Percentiles rank a stretch among this genome's conserved stretches.
Evolutionary conservation across 495 filamentous ascomycete species (phyloP).

Genomic region (Penicillium malachiteum): DNA sequence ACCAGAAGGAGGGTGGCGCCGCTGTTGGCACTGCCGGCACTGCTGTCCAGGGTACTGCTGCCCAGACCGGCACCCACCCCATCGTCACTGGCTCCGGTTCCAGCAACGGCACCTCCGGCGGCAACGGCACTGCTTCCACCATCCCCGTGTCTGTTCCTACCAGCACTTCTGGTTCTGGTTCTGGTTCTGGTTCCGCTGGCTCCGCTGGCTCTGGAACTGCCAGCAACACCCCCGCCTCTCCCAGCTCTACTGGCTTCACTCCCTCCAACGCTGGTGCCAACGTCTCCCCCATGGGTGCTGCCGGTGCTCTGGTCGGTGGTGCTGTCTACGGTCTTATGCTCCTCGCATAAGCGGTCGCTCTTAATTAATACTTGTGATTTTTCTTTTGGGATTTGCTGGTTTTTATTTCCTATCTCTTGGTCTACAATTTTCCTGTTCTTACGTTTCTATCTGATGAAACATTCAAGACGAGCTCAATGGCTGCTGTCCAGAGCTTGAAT

Average conservation of each 20-base stretch:
- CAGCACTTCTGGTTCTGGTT: not conserved
- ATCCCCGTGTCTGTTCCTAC: conserved; percentile 3
- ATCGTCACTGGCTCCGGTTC: conserved; percentile 8
- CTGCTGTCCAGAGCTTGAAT: conserved; percentile 15
- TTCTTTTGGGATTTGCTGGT: conserved; percentile 7
- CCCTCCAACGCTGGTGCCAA: conserved; percentile 34
- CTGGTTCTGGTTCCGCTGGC: conserved; percentile 5
- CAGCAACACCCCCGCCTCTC: conserved; percentile 18
- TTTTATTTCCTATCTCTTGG: conserved; percentile 5
- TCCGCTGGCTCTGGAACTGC: conserved; percentile 15
- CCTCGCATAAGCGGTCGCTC: conserved; percentile 22
- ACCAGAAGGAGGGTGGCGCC: conserved; percentile 6
- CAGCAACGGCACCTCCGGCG: conserved; percentile 5
- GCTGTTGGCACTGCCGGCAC: conserved; percentile 8
- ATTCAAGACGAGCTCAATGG: conserved; percentile 3
- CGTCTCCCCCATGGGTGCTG: conserved; percentile 23
- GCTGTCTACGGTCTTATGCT: conserved; percentile 30
- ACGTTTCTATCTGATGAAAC: not conserved
- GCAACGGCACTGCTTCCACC: conserved; percentile 5
- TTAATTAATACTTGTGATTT: conserved; percentile 6
- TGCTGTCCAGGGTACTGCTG: conserved; percentile 3
- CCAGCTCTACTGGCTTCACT: conserved; percentile 24
- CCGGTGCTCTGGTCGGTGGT: conserved; percentile 28
- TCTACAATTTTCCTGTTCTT: not conserved
- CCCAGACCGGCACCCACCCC: conserved; percentile 17